These are phyloP conservation scores for Echeveria elegans DNA, from an alignment of 164 flowering plant species.

Conservation along the genomic window DNA sequence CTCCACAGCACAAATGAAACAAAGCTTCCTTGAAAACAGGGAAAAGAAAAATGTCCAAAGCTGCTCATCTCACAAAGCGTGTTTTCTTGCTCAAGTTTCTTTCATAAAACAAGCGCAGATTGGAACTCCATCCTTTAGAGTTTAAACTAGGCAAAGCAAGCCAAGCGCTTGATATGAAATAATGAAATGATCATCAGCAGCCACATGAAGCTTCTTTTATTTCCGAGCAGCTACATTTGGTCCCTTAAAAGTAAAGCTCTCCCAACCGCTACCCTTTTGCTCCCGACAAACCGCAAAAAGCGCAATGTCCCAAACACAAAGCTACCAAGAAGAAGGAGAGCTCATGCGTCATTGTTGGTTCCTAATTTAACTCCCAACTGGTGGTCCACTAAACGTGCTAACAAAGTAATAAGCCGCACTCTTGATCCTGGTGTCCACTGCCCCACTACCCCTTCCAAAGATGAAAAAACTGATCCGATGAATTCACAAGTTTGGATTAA, in stretches of 20 bases:
- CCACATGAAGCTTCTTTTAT: constrained; percentile 1
- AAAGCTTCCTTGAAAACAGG: background rate
- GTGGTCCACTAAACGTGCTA: background rate
- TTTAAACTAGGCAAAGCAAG: background rate
- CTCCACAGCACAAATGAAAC: background rate
- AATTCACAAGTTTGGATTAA: background rate
- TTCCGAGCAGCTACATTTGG: background rate
- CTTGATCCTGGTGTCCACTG: background rate
- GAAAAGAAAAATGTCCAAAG: background rate
- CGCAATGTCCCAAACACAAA: background rate
- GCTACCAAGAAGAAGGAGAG: background rate
- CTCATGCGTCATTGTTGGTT: background rate
- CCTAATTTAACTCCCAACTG: background rate
- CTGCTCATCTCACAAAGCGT: background rate
- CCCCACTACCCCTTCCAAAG: background rate
- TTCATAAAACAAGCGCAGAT: background rate
- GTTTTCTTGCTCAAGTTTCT: background rate
- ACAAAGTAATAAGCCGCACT: background rate
- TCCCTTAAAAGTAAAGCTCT: constrained; percentile 4
- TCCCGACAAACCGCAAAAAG: background rate
- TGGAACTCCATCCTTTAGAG: background rate
- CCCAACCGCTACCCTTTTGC: background rate
- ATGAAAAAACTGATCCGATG: background rate
- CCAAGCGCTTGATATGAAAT: background rate
- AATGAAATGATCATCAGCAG: background rate